Conservation (phyloP, 1,284 basidiomycete species). For the Cryptococcus jaspeensis region DNA sequence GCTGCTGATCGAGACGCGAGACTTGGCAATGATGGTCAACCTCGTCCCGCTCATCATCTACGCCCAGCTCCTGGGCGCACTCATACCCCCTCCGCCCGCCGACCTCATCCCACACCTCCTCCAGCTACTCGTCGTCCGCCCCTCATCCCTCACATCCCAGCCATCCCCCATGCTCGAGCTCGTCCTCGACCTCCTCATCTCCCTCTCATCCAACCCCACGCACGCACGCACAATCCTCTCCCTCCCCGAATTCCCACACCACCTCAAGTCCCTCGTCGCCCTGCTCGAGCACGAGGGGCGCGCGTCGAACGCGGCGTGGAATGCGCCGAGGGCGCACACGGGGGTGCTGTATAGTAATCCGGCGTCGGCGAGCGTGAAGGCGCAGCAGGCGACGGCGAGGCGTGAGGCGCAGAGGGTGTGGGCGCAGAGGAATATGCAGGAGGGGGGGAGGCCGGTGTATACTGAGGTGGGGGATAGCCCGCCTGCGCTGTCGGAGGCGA, state of each 20-base stretch:
- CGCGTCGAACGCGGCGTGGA: constrained; percentile 17
- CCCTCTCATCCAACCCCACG: constrained; percentile 25
- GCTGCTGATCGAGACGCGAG: constrained; percentile 38
- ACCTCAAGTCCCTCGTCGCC: constrained; percentile 33
- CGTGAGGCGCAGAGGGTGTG: constrained; percentile 32
- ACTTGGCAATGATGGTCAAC: constrained; percentile 30
- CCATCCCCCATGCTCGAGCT: constrained; percentile 36
- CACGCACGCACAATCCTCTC: constrained; percentile 34
- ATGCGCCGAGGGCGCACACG: constrained; percentile 12
- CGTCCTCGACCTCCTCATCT: constrained; percentile 40
- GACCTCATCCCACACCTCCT: constrained; percentile 38
- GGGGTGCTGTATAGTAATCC: constrained; percentile 37
- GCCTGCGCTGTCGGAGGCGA: constrained; percentile 23
- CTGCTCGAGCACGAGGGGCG: constrained; percentile 31
- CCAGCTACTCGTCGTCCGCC: constrained; percentile 32
- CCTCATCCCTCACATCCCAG: constrained; percentile 34
- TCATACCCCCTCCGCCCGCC: constrained; percentile 23
- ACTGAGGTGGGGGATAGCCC: constrained; percentile 36
- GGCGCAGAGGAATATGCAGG: constrained; percentile 34
- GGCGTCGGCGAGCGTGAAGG: constrained; percentile 22
- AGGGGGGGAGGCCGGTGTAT: constrained; percentile 20
- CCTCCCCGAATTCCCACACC: constrained; percentile 22
- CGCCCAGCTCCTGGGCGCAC: constrained; percentile 19
- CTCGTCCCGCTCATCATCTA: constrained; percentile 38
- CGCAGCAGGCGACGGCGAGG: constrained; percentile 27